Evolutionary conservation across 768 basidiomycete genomes (phyloP), one percentile per base, ranked within the genome.

Genomic region (Hygrophorus russula): DNA sequence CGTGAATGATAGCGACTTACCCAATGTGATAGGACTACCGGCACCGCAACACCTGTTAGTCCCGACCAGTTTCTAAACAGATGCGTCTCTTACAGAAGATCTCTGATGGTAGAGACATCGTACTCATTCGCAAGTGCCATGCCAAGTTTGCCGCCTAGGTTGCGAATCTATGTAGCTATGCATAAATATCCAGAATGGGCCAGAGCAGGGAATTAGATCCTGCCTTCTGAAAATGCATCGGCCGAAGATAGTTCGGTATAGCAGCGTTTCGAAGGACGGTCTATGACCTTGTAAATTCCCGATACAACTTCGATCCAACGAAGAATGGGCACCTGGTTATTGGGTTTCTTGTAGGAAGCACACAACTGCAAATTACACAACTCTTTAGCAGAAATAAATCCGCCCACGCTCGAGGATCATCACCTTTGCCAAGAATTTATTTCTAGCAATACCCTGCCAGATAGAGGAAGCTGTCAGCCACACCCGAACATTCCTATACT

Each of bases 341-440:
- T 82, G 0, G 85, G 88, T 57, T 99, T 99, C 65, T 80, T 82
- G 66, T 88, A 91, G 1, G 89, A 94, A 6, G 92, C 91, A 30
- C 79, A 76, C 13, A 99, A 73, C 86, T 93, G 46, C 27, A 32
- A 14, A 18, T 17, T 14, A 12, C n/a, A 11, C 24, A 43, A 10
- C 14, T 42, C 18, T 46, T 51, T 13, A 49, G 40, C 41, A 30
- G 30, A 20, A 27, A 37, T 14, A 15, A 19, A 13, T 14, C 15
- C 44, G 46, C 44, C 49, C 8, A 27, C 15, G 7, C 27, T 8
- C 10, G 5, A 12, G n/a, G 15, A 30, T 10, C 6, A 41, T 55
- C 43, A 88, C 90, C 74, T 99, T 99, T 0, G 96, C 87, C 18
- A 98, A 69, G 52, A 93, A 93, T 59, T 97, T 96, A 56, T 94